These are phyloP conservation scores for Pisolithus orientalis DNA, from an alignment of 768 basidiomycete genomes.

Conservation along the genomic window DNA sequence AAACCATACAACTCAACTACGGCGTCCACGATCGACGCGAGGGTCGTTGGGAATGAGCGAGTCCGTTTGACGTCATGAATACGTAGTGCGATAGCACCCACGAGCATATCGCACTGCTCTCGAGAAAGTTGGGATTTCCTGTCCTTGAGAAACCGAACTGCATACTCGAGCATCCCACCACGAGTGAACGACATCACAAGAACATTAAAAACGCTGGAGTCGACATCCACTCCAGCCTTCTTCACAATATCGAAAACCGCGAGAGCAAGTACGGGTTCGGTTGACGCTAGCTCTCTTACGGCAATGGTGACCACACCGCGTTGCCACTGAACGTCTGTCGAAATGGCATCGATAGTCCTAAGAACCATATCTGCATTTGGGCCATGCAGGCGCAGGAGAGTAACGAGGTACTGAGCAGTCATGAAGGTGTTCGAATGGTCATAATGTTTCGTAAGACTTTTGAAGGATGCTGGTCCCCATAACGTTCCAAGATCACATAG, in stretches of 20 bases:
- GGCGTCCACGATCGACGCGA: slow-evolving; percentile 28
- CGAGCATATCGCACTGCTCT: slow-evolving; percentile 30
- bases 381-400: slow-evolving; percentile 24
- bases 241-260: slow-evolving; percentile 30
- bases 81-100: slow-evolving; percentile 32
- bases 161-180: slow-evolving; percentile 20
- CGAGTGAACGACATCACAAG: slow-evolving; percentile 28
- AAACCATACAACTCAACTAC: slow-evolving; percentile 32
- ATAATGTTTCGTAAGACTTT: not conserved
- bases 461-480: slow-evolving; percentile 11
- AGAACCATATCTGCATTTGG: slow-evolving; percentile 26
- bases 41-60: slow-evolving; percentile 24
- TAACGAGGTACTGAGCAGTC: slow-evolving; percentile 18
- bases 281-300: slow-evolving; percentile 14
- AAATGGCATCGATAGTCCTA: slow-evolving; percentile 18
- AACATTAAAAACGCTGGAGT: slow-evolving; percentile 15
- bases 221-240: slow-evolving; percentile 16
- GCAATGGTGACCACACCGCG: slow-evolving; percentile 19
- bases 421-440: slow-evolving; percentile 4
- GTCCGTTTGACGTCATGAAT: slow-evolving; percentile 30
- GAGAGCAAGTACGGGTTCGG: slow-evolving; percentile 28
- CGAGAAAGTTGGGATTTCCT: slow-evolving; percentile 18
- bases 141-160: slow-evolving; percentile 30
- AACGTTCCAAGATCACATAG: slow-evolving; percentile 27
- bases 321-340: slow-evolving; percentile 21